Base-by-base conservation (phyloP, 139 green algal species). In the Picochlorum sp. region DNA sequence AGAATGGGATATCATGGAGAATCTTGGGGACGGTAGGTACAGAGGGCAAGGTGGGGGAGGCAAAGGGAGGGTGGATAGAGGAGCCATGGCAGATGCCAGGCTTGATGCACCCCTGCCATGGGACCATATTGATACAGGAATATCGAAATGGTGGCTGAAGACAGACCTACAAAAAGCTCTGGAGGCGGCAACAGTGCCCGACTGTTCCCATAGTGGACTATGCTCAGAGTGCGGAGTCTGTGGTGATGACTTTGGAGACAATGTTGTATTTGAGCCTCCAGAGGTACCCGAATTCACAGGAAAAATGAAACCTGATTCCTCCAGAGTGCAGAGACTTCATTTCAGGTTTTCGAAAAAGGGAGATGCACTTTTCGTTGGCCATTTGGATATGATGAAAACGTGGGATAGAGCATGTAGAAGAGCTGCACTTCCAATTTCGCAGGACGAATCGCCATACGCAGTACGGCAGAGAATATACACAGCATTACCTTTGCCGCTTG, bases 121-220 rank as follows among this genome's bases (percentile, higher is more conserved):
- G 84, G 84, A 90, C 66, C 81, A 88, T 75, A 76, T 90, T 7
- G 82, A 90, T 66, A 81, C 78, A 9, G 76, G 83, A 44, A 84
- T 91, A 58, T 44, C 64, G 51, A 90, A 89, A 72, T 84, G 68
- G 68, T 90, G 84, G 84, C 79, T 90, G 6, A 90, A 90, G 62
- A 62, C 84, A 14, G 84, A 90, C 63, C 73, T 90, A 58, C 84
- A 90, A 75, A 50, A 58, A 24, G 84, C 84, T 10, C 69, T 90
- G 46, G 84, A 90, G 71, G 84, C 82, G 1, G 56, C 69, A 38
- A 90, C 84, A 3, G 76, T 91, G 49, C 77, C 84, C 23, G 84
- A 90, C 74, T 90, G 84, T 78, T 81, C 75, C 2, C 84, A 90
- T 71, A 76, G 56, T 32, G 75, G 75, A 18, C 16, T 83, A 16